phyloP scores from a whole-genome alignment of 441 rosid species.

The Croton setiger region DNA sequence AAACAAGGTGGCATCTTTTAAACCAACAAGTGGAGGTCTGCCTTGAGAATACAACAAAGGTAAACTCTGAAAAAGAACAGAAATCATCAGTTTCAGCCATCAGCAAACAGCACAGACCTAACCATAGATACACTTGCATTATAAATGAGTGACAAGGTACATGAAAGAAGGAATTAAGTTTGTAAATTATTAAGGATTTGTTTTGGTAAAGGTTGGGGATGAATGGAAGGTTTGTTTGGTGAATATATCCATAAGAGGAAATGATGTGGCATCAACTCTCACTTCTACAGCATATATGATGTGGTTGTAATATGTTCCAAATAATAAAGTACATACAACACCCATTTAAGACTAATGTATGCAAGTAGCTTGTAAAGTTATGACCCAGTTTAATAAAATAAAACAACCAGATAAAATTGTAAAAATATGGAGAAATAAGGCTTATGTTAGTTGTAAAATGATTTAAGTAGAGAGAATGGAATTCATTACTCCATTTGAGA shows the following conservation, averaged over 20 bases:
- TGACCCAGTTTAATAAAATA: background rate
- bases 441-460: background rate
- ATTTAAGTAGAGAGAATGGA: background rate
- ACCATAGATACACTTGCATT: background rate
- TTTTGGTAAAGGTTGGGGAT: background rate
- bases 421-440: background rate
- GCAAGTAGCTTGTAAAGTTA: background rate
- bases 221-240: no score
- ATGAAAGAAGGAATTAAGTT: background rate
- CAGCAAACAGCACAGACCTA: background rate
- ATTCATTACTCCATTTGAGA: background rate
- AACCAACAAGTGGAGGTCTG: background rate
- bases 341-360: background rate
- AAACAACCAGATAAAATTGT: background rate
- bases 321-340: background rate
- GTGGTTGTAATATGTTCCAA: background rate
- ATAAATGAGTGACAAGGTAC: background rate
- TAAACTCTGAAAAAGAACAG: background rate
- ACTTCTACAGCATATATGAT: background rate
- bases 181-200: background rate
- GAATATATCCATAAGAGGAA: background rate
- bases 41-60: background rate
- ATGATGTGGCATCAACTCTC: background rate
- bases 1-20: background rate
- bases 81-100: background rate